Conservation (phyloP, 2,329 filamentous ascomycete genomes). For the Dichotomopilus funicola region DNA sequence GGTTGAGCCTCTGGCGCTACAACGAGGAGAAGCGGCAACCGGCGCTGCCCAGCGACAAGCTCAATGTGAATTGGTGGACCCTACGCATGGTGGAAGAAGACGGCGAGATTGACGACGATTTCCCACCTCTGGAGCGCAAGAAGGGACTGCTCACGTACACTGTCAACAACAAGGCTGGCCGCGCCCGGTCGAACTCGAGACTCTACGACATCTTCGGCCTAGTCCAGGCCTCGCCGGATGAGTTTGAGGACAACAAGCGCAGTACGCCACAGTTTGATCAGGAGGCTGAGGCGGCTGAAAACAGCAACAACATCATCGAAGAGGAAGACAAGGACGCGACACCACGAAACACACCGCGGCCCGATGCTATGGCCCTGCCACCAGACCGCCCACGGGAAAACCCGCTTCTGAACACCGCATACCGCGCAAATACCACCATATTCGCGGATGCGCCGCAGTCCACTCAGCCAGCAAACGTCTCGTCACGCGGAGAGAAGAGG, state of each 20-base stretch:
- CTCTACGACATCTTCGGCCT: constrained; percentile 79
- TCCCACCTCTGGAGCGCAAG: constrained; percentile 68
- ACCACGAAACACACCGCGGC: constrained; percentile 44
- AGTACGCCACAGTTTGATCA: constrained; percentile 61
- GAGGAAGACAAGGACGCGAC: constrained; percentile 37
- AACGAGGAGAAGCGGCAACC: constrained; percentile 70
- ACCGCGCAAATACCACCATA: constrained; percentile 46
- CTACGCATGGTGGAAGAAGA: constrained; percentile 79
- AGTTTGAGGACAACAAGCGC: constrained; percentile 62
- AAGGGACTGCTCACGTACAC: constrained; percentile 64
- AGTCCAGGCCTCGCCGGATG: constrained; percentile 62
- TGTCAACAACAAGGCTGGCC: constrained; percentile 63
- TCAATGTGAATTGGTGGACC: constrained; percentile 76
- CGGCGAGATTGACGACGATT: constrained; percentile 79
- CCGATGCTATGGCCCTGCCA: constrained; percentile 29
- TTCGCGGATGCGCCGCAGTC: constrained; percentile 52
- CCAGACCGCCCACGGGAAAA: constrained; percentile 42
- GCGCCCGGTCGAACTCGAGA: constrained; percentile 62
- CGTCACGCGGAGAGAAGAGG: constrained; percentile 58
- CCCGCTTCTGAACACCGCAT: constrained; percentile 56
- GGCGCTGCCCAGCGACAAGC: constrained; percentile 54
- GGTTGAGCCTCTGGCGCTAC: constrained; percentile 70
- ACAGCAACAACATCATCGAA: constrained; percentile 20
- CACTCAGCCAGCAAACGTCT: constrained; percentile 23
- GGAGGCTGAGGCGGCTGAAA: constrained; percentile 30